Percentiles rank a stretch among this genome's conserved stretches.
phyloP scores from a whole-genome alignment of 805 yeast genomes.

The Saccharomycopsis sp. region DNA sequence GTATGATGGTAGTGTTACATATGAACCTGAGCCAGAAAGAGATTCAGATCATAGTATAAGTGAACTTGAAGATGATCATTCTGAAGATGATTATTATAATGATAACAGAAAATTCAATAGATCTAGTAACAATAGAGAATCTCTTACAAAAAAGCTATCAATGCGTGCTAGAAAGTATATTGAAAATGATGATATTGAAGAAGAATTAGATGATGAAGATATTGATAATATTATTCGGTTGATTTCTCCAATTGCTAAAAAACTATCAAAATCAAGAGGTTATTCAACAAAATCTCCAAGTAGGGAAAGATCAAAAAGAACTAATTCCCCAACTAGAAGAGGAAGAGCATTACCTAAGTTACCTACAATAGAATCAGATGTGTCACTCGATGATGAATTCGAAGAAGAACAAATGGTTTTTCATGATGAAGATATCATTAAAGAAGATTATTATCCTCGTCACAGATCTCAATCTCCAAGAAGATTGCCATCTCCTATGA shows the following conservation, averaged over 20 bases:
- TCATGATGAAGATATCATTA: neutral
- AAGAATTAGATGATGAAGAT: slow-evolving; percentile 14
- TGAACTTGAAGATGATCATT: too few relatives aligned
- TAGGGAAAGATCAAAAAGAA: neutral
- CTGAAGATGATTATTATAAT: too few relatives aligned
- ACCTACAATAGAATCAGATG: slow-evolving; percentile 1
- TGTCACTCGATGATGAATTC: neutral
- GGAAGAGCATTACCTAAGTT: neutral
- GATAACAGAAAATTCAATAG: too few relatives aligned
- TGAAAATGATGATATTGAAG: slow-evolving; percentile 14
- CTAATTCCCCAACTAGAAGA: neutral
- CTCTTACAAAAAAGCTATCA: slow-evolving; percentile 1
- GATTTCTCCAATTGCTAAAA: slow-evolving; percentile 14
- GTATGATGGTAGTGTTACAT: too few relatives aligned
- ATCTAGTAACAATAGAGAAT: too few relatives aligned
- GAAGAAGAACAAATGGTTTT: neutral
- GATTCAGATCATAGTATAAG: too few relatives aligned
- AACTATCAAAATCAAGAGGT: slow-evolving; percentile 4
- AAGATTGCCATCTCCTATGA: too few relatives aligned
- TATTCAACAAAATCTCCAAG: slow-evolving; percentile 1
- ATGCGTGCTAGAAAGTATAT: slow-evolving; percentile 10
- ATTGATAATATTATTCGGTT: slow-evolving; percentile 15
- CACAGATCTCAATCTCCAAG: too few relatives aligned
- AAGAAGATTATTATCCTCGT: too few relatives aligned
- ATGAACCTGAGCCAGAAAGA: too few relatives aligned